Conservation (phyloP, 306 rosid species). For the Acmispon strigosus region DNA sequence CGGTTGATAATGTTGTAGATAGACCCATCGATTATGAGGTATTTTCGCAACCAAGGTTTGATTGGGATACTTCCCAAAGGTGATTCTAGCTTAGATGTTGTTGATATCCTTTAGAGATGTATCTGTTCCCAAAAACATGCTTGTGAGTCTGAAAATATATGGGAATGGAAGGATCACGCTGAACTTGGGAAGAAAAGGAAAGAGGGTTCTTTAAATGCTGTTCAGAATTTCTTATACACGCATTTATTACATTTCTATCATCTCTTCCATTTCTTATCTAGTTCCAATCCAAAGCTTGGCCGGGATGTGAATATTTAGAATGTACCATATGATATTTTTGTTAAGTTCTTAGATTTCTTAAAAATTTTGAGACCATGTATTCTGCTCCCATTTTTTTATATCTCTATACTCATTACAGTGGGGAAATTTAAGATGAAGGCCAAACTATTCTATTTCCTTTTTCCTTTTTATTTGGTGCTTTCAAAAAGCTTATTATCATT, state of each 20-base stretch:
- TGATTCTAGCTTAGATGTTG: conserved; percentile 29
- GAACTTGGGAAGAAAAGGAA: background rate
- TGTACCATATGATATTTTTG: background rate
- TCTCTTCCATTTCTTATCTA: background rate
- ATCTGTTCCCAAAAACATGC: conserved; percentile 14
- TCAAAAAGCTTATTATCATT: background rate
- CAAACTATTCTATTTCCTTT: background rate
- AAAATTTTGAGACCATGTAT: conserved; percentile 1
- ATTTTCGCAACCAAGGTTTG: conserved; percentile 85
- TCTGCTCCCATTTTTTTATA: background rate
- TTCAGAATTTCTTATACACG: conserved; percentile 17
- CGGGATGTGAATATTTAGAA: conserved; percentile 3
- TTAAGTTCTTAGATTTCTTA: background rate
- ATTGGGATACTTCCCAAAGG: conserved; percentile 72
- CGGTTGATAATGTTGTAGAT: conserved; percentile 60
- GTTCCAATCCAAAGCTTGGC: conserved; percentile 16
- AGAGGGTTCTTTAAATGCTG: conserved; percentile 12
- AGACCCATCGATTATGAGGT: conserved; percentile 84
- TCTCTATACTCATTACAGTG: background rate
- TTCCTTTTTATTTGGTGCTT: background rate
- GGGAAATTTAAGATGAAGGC: background rate
- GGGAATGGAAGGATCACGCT: conserved; percentile 3
- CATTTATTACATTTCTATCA: conserved; percentile 2
- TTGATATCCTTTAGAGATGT: conserved; percentile 13
- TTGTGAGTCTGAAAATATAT: background rate